Evolutionary conservation across 2,329 filamentous ascomycete genomes (phyloP).

Genomic region (Decorospora gaudefroyi): DNA sequence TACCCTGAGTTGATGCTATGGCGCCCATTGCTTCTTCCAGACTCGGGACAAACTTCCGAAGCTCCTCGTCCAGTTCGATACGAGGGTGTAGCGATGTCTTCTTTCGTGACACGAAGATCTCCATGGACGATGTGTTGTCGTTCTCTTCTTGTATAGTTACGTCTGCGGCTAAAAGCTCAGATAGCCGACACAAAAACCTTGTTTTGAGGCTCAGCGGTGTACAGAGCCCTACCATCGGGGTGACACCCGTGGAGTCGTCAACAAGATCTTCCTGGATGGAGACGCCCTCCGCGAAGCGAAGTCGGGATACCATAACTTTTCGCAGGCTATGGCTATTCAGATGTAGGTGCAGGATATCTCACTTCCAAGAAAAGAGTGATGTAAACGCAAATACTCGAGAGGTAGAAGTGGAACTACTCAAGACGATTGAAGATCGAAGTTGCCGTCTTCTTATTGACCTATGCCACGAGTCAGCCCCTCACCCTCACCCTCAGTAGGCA

Average conservation of each 20-base stretch:
- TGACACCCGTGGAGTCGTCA: background rate
- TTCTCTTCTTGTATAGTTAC: background rate
- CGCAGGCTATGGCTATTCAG: too few species aligned
- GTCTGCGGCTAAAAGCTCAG: background rate
- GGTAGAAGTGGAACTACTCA: too few species aligned
- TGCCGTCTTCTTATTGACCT: background rate
- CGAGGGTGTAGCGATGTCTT: background rate
- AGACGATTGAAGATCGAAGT: too few species aligned
- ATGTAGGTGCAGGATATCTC: too few species aligned
- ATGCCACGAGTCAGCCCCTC: background rate
- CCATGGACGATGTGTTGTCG: background rate
- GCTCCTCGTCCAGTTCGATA: background rate
- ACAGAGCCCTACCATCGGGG: background rate
- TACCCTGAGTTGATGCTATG: background rate
- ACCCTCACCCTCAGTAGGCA: too few species aligned
- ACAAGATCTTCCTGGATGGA: conserved; percentile 1
- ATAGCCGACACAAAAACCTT: background rate
- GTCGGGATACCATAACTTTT: too few species aligned
- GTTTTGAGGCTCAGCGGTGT: background rate
- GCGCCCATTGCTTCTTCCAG: background rate
- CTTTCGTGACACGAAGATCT: background rate
- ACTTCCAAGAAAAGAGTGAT: too few species aligned
- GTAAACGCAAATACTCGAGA: too few species aligned
- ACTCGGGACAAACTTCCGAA: background rate
- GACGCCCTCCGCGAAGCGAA: background rate